Evolutionary conservation across 352 stramenopile species (phyloP).

Genomic region (Globisporangium orthogonon): DNA sequence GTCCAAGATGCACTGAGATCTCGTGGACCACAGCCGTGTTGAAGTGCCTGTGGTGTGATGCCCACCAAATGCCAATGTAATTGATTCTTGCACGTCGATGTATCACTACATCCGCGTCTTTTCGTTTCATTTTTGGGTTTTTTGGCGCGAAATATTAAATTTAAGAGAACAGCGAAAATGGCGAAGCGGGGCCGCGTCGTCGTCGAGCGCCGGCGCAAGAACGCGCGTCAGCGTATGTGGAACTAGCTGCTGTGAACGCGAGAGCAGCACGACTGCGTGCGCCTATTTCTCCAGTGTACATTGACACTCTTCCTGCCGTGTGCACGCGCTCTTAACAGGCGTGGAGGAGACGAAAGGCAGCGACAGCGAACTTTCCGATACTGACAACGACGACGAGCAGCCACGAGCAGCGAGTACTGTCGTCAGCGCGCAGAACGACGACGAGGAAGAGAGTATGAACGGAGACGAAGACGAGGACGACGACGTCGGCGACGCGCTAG

Average conservation of each 20-base stretch:
- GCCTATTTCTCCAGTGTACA: neutral
- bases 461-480: slow-evolving; percentile 18
- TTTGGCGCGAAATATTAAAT: neutral
- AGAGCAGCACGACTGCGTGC: neutral
- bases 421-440: neutral
- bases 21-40: neutral
- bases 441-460: neutral
- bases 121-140: no score
- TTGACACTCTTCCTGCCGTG: neutral
- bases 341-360: slow-evolving; percentile 24
- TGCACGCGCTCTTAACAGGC: slow-evolving; percentile 7
- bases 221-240: slow-evolving; percentile 26
- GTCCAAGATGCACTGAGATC: neutral
- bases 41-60: neutral
- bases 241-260: no score
- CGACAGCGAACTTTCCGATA: slow-evolving; percentile 9
- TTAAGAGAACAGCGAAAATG: slow-evolving; percentile 11
- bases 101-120: neutral
- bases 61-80: neutral
- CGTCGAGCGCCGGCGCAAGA: slow-evolving; percentile 23
- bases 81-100: neutral
- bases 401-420: slow-evolving; percentile 15
- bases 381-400: slow-evolving; percentile 23
- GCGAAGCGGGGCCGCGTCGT: slow-evolving; percentile 25
- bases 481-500: slow-evolving; percentile 39